Conservation (phyloP, 371 early-diverging fungal species). For the Sporodiniella umbellata region DNA sequence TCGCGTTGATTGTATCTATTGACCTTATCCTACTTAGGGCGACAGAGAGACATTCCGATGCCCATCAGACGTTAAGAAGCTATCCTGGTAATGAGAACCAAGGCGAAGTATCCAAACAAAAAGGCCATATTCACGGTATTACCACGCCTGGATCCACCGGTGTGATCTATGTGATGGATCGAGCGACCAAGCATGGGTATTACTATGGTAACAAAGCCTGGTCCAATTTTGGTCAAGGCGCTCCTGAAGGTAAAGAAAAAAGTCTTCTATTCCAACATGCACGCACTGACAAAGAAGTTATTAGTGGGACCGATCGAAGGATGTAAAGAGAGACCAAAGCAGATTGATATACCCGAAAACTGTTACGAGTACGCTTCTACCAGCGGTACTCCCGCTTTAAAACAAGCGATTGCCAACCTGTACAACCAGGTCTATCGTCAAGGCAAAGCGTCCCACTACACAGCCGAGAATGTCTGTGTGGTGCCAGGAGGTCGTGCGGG, state of each 20-base stretch:
- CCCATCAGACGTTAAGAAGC: conserved; percentile 32
- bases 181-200: conserved; percentile 43
- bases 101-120: conserved; percentile 2
- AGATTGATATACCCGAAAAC: conserved; percentile 18
- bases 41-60: conserved; percentile 23
- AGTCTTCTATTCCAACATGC: too few species aligned
- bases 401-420: conserved; percentile 39
- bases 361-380: conserved; percentile 42
- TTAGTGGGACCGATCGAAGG: conserved; percentile 40
- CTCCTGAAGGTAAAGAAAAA: conserved; percentile 42
- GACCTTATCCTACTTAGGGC: too few species aligned
- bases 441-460: conserved; percentile 39
- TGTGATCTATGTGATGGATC: conserved; percentile 54
- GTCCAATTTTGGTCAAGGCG: conserved; percentile 57
- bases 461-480: conserved; percentile 49
- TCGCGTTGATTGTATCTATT: too few species aligned
- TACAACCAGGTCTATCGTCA: conserved; percentile 47
- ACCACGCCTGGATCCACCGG: conserved; percentile 49
- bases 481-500: conserved; percentile 55
- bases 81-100: conserved; percentile 36
- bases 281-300: too few species aligned
- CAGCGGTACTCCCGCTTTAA: conserved; percentile 32
- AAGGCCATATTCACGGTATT: conserved; percentile 26
- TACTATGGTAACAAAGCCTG: conserved; percentile 26
- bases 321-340: conserved; percentile 31